Base-by-base conservation (phyloP, 2,329 filamentous ascomycete genomes). In the Fusarium brevicatenulatum region DNA sequence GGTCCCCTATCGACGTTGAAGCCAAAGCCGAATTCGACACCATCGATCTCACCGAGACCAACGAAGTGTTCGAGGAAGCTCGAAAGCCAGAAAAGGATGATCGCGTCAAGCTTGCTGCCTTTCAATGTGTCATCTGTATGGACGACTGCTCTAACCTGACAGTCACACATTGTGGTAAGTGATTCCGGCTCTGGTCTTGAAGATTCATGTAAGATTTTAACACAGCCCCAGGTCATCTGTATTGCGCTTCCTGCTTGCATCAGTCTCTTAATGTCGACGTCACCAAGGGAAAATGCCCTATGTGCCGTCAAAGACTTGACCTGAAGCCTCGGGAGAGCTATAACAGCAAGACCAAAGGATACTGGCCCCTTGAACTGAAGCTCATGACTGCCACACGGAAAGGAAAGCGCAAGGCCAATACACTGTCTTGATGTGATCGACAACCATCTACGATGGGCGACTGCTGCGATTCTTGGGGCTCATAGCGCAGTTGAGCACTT, bases 71-170 rank as follows among this genome's bases (percentile, higher is more conserved):
- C 0, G 78, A 82, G 16, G 81, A 86, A 53, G 78, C 85, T n/a
- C 80, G 82, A 66, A 82, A 83, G 68, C 83, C 83, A 16, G 82
- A 85, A 60, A 82, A 83, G 55, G 86, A 88, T 56, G 87, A 86
- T 16, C 84, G 81, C 56, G 79, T 85, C 76, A 89, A 88, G 78
- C 79, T 92, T 21, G 83, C 85, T 49, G 82, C 83, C 8, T 90
- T 91, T 53, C 88, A 91, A 79, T 92, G 90, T 70, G 89, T 90
- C 47, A 92, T 92, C 65, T 92, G 90, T 80, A 90, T 92, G 88
- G 90, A 92, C 68, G 85, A 89, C 68, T 86, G 85, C 32, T 86
- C 85, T 4, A 83, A 84, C 34, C 76, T 92, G 68, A 91, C 89
- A 3, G 87, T 91, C 50, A 92, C 90, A 6, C 88, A 91, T 79